phyloP scores from a whole-genome alignment of 495 filamentous ascomycete species.

The Eremomyces bilateralis region DNA sequence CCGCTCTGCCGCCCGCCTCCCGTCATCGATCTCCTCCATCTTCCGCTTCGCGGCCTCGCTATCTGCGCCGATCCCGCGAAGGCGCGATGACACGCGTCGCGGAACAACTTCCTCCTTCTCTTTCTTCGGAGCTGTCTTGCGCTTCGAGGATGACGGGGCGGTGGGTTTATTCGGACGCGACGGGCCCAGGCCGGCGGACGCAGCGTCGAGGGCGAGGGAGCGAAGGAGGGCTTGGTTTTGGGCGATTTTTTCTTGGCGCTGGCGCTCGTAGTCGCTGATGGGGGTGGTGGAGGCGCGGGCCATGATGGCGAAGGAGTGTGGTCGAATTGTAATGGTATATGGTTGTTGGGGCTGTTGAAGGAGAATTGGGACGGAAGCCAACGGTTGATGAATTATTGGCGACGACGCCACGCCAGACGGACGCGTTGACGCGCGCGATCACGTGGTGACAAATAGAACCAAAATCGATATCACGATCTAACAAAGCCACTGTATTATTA shows the following conservation, averaged over 20 bases:
- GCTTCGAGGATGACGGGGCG: constrained; percentile 14
- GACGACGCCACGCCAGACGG: too few relatives aligned
- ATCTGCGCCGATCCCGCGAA: constrained; percentile 44
- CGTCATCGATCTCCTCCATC: constrained; percentile 47
- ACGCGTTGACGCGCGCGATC: too few relatives aligned
- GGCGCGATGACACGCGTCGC: constrained; percentile 40
- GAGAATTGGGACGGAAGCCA: too few relatives aligned
- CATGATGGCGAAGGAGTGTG: neutral
- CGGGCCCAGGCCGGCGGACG: constrained; percentile 32
- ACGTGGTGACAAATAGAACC: too few relatives aligned
- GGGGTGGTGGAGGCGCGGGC: constrained; percentile 7
- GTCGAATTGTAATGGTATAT: too few relatives aligned
- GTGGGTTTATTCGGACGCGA: constrained; percentile 3
- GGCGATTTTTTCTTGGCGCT: constrained; percentile 51
- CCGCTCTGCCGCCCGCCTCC: constrained; percentile 34
- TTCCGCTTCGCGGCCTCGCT: constrained; percentile 62
- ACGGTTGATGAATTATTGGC: too few relatives aligned
- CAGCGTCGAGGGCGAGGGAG: constrained; percentile 24
- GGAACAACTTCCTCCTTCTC: constrained; percentile 27
- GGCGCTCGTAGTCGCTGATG: constrained; percentile 44
- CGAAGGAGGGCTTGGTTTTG: constrained; percentile 46
- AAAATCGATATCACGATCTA: too few relatives aligned
- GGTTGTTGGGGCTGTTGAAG: too few relatives aligned
- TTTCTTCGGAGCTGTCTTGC: constrained; percentile 26
- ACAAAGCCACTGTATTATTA: too few relatives aligned